Evolutionary conservation across 768 basidiomycete genomes (phyloP), one percentile per base, ranked within the genome.

Genomic region (Termitomyces sp.): DNA sequence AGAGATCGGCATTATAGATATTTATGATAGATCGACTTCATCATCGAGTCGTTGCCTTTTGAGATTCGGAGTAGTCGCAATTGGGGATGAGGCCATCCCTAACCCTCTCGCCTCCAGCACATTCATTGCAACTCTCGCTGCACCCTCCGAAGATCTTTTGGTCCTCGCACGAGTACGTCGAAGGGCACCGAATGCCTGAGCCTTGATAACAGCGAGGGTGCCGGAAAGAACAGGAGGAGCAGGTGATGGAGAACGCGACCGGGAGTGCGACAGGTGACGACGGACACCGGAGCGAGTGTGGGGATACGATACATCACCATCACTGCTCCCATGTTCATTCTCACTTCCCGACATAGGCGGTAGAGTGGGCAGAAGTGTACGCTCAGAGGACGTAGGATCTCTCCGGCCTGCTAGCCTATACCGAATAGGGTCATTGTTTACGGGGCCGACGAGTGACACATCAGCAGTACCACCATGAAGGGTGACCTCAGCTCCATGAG

Each of bases 201-300:
- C 91, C 74, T 93, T 94, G 74, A 94, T 92, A 57, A 93, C 91
- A 53, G 92, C 91, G 47, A 94, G 82, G 32, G 92, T 93, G 26
- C 89, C 88, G 50, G 88, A 91, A 67, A 91, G 72, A 20, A 75
- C 71, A 36, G 80, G 71, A 54, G 74, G 69, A 58, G 68, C 67
- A 43, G 80, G 79, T 12, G 81, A 82, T 42, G 77, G 75, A 4
- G 82, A 81, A 49, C 79, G 79, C n/a, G 81, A 77, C 63, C 77
- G 79, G 36, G 82, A 74, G 27, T 76, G 71, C 53, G 65, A 69
- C 20, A 76, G 73, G 54, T 74, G 71, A 50, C 80, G 81, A 52
- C 83, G 82, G 56, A 79, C 67, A 45, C 82, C 78, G 63, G 79
- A 63, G 60, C 78, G 81, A 33, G 76, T 68, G 62, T 70, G 70